These are phyloP conservation scores for Cutaneotrichosporon daszewskae DNA, from an alignment of 1,284 basidiomycete species.

Conservation along the genomic window DNA sequence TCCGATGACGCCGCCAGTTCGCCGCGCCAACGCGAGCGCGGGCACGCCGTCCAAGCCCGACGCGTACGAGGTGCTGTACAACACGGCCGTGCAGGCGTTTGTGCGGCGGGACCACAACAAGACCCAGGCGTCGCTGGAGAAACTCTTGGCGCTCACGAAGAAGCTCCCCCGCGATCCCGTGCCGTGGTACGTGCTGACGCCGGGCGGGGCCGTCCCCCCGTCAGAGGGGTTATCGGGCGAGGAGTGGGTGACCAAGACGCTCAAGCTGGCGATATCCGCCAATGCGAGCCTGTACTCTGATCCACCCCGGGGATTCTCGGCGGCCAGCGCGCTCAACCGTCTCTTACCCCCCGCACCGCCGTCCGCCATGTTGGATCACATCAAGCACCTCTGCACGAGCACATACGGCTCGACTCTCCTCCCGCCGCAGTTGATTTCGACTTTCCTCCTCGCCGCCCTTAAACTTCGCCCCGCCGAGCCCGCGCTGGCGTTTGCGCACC, in stretches of 20 bases:
- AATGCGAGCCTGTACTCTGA: conserved; percentile 36
- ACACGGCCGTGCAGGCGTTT: conserved; percentile 43
- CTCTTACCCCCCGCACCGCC: conserved; percentile 31
- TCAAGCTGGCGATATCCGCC: conserved; percentile 38
- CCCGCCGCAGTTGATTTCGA: conserved; percentile 35
- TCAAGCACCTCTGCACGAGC: conserved; percentile 16
- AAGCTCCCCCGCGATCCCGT: conserved; percentile 8
- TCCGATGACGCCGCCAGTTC: conserved; percentile 3
- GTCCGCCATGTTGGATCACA: conserved; percentile 21
- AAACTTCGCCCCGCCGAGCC: conserved; percentile 29
- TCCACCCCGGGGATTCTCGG: conserved; percentile 21
- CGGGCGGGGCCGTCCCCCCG: neutral
- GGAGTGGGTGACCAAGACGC: conserved; percentile 37
- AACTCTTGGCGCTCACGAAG: conserved; percentile 21
- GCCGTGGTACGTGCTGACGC: conserved; percentile 18
- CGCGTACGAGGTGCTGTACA: conserved; percentile 37
- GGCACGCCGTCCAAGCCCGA: conserved; percentile 6
- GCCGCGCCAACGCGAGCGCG: neutral
- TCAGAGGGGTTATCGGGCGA: conserved; percentile 2
- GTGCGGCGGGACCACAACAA: conserved; percentile 42
- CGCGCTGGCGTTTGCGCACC: conserved; percentile 30
- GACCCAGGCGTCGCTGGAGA: conserved; percentile 30
- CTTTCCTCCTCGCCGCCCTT: conserved; percentile 37
- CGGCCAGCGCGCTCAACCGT: conserved; percentile 10
- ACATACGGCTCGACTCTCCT: conserved; percentile 23